Evolutionary conservation across 768 basidiomycete species (phyloP).

Genomic region (Kwoniella bestiolae): DNA sequence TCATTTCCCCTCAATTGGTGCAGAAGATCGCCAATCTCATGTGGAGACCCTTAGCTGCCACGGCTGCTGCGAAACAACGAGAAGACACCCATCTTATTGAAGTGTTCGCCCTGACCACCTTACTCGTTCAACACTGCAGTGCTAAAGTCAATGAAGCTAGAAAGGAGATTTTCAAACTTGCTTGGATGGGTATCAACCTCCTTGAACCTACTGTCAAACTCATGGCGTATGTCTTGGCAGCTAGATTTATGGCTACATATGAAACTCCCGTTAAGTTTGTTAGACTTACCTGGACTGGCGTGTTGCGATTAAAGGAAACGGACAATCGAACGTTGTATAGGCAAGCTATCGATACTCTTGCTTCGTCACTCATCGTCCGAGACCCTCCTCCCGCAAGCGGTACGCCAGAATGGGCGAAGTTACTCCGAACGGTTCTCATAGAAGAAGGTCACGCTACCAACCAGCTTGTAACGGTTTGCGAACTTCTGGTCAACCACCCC

Average conservation of each 20-base stretch:
- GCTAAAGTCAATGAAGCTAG: conserved; percentile 77
- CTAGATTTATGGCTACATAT: conserved; percentile 87
- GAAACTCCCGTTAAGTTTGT: conserved; percentile 90
- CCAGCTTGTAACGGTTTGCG: conserved; percentile 79
- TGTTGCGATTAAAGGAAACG: conserved; percentile 79
- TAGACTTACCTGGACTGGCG: conserved; percentile 83
- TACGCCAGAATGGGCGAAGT: conserved; percentile 78
- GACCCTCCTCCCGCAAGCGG: conserved; percentile 58
- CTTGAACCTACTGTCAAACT: conserved; percentile 93
- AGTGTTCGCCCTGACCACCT: conserved; percentile 82
- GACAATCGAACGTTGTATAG: conserved; percentile 77
- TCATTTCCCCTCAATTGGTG: conserved; percentile 75
- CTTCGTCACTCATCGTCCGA: conserved; percentile 74
- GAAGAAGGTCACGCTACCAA: conserved; percentile 77
- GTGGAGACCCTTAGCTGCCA: conserved; percentile 73
- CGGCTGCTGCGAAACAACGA: conserved; percentile 33
- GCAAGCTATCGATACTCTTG: conserved; percentile 84
- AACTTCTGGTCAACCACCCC: conserved; percentile 87
- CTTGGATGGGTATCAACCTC: conserved; percentile 81
- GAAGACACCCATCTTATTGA: conserved; percentile 92
- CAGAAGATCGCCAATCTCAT: conserved; percentile 63
- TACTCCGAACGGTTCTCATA: conserved; percentile 78
- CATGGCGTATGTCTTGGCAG: conserved; percentile 84
- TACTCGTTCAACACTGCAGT: conserved; percentile 82
- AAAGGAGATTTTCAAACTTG: conserved; percentile 91